Conservation (phyloP, 2,329 filamentous ascomycete species). For the Xylaria sp. region DNA sequence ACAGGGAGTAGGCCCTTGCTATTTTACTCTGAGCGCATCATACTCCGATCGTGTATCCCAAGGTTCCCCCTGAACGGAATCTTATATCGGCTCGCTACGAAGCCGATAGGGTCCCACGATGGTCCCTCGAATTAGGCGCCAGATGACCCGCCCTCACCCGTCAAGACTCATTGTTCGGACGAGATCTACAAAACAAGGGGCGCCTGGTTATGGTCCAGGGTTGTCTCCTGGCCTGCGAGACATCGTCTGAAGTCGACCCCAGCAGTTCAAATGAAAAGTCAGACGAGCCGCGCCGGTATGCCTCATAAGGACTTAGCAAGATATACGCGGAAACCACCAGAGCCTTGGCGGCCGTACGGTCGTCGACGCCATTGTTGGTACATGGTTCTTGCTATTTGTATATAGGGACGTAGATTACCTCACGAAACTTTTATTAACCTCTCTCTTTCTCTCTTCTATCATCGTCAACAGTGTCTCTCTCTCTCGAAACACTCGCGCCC, state of each 20-base stretch:
- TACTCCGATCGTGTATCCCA: conserved; percentile 14
- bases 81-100: conserved; percentile 22
- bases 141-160: conserved; percentile 16
- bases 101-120: conserved; percentile 27
- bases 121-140: conserved; percentile 20
- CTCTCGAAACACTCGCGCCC: conserved; percentile 36
- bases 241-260: conserved; percentile 40
- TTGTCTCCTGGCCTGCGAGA: conserved; percentile 38
- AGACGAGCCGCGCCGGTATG: conserved; percentile 28
- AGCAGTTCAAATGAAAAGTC: conserved; percentile 26
- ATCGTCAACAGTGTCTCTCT: conserved; percentile 47
- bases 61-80: conserved; percentile 15
- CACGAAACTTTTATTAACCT: conserved; percentile 13
- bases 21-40: conserved; percentile 13
- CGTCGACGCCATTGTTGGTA: conserved; percentile 5
- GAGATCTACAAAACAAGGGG: conserved; percentile 43
- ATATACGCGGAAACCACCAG: conserved; percentile 29
- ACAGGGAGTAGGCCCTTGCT: conserved; percentile 14
- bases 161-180: conserved; percentile 38
- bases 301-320: conserved; percentile 27
- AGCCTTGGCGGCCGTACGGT: conserved; percentile 7
- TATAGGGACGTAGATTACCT: conserved; percentile 40
- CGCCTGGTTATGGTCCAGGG: conserved; percentile 26
- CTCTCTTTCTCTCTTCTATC: conserved; percentile 31
- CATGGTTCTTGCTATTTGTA: conserved; percentile 28